Base-by-base conservation (phyloP, 768 basidiomycete species). In the Russula ochroleuca region DNA sequence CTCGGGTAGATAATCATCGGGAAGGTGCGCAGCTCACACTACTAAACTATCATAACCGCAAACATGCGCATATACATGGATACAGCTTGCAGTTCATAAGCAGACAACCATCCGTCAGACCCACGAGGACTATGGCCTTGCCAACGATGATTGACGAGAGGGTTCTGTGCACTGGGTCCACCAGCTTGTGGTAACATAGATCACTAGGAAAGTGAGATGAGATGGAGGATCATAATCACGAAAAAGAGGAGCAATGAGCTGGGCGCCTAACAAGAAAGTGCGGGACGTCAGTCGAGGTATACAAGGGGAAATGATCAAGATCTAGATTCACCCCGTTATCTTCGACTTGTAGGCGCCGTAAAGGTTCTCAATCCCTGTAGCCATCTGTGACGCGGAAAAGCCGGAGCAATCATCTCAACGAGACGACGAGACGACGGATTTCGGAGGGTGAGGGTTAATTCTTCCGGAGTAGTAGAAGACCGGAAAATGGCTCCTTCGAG, bases 101-200 rank as follows among this genome's bases (percentile, higher is more conserved):
- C 82, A 85, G 66, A 85, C 81, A 3, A 92, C 91, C 0, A 78
- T 93, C 50, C 78, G 84, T 56, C 83, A 90, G 72, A 81, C 92
- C 21, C 90, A 92, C 69, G 78, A 83, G 54, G 89, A 92, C 41
- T 81, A 85, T 67, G 88, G 80, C 5, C 78, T 93, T 47, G 78
- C 78, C 19, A 78, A 79, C 61, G 78, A 79, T 7, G 88, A 90
- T 66, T 89, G 59, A 65, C 23, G 7, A 19, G 23, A 21, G 7
- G 37, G 19, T 25, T 1, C 84, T 2, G 87, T 88, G 71, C 87
- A 88, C 10, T 77, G 78, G 11, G 68, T 81, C 87, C 87, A 88
- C 86, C 86, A 88, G 70, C 80, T 75, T 13, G 83, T 85, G 4
- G 82, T 84, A 33, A 83, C 83, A 67, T 87, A 87, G 61, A 86